A percentile compares a stretch with the other conserved stretches of the same genome.
Evolutionary conservation across 257 asterid species (phyloP).

Genomic region (Mentha longifolia): DNA sequence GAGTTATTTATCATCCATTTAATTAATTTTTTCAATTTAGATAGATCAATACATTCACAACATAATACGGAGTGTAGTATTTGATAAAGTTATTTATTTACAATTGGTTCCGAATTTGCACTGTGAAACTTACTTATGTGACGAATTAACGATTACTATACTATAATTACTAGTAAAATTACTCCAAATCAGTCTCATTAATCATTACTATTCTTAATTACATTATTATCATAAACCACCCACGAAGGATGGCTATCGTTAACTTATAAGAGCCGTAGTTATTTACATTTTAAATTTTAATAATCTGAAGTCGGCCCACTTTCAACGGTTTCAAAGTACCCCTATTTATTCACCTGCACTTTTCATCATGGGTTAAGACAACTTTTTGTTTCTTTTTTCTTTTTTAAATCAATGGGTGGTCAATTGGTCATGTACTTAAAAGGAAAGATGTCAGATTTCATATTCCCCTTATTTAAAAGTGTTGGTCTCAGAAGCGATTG

Average conservation of each 20-base stretch:
- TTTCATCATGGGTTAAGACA: neutral
- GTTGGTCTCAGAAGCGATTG: too few species aligned
- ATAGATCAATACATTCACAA: too few species aligned
- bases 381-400: neutral
- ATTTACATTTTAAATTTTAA: neutral
- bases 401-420: too few species aligned
- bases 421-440: too few species aligned
- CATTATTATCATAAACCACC: neutral
- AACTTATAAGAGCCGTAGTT: neutral
- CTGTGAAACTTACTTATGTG: too few species aligned
- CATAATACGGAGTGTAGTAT: too few species aligned
- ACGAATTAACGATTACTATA: too few species aligned
- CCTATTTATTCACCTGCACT: neutral
- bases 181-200: neutral
- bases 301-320: neutral
- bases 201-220: neutral
- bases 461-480: too few species aligned
- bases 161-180: neutral
- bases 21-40: too few species aligned
- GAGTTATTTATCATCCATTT: too few species aligned
- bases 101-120: too few species aligned
- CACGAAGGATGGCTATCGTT: neutral
- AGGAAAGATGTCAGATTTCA: neutral
- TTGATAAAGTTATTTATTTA: too few species aligned
- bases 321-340: neutral